Evolutionary conservation across 805 yeast genomes (phyloP).

Genomic region (Candida argentea): DNA sequence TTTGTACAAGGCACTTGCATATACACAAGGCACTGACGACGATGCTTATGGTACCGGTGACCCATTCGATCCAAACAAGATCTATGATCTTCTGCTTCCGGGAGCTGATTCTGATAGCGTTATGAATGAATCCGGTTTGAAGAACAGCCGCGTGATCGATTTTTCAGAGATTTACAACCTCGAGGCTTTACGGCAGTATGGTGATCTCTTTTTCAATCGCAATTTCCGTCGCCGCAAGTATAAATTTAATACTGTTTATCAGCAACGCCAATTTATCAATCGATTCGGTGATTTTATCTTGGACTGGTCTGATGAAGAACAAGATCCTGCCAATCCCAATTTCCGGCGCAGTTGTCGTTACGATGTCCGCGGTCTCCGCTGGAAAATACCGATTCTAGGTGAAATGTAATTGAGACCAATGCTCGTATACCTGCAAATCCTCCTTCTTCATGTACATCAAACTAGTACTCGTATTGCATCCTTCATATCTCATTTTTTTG

Average conservation of each 20-base stretch:
- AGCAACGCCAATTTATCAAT: conserved; percentile 31
- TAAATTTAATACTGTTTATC: conserved; percentile 32
- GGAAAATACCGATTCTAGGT: conserved; percentile 33
- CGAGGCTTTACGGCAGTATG: conserved; percentile 18
- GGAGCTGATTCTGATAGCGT: background rate
- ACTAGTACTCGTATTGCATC: too few relatives aligned
- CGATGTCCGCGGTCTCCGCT: conserved; percentile 27
- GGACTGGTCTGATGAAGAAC: conserved; percentile 3
- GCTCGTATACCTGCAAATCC: too few relatives aligned
- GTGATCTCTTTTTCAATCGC: conserved; percentile 24
- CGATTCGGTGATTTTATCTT: conserved; percentile 29
- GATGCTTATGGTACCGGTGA: conserved; percentile 10
- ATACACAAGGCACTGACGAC: conserved; percentile 18
- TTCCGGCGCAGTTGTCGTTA: conserved; percentile 14
- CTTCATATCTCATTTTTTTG: too few relatives aligned
- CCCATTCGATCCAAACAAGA: conserved; percentile 5
- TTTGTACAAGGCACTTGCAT: conserved; percentile 36
- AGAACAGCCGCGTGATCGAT: background rate
- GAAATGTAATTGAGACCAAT: conserved; percentile 22
- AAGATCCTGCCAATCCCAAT: conserved; percentile 3
- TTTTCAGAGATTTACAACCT: conserved; percentile 1
- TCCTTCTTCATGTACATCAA: too few relatives aligned
- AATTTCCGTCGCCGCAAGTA: conserved; percentile 20
- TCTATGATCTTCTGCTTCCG: conserved; percentile 11
- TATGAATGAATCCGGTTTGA: background rate